Conservation (phyloP, 2,329 filamentous ascomycete genomes). For the Eutypella sp. region DNA sequence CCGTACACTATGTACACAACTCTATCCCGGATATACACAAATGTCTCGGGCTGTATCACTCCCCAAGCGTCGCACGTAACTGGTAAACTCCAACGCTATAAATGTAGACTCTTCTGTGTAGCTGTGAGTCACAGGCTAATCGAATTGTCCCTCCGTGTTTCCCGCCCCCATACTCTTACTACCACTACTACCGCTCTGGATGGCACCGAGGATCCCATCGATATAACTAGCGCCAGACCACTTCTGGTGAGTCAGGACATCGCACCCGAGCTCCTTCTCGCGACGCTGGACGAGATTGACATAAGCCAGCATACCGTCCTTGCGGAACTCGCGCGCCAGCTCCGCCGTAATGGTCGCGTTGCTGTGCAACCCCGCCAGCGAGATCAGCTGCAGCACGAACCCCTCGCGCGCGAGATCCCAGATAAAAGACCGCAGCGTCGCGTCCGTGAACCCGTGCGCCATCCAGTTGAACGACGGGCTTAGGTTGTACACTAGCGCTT, state of each 20-base stretch:
- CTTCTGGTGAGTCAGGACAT: constrained; percentile 93
- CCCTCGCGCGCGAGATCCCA: constrained; percentile 94
- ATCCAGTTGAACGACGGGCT: constrained; percentile 99
- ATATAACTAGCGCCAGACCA: constrained; percentile 69
- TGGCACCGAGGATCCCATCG: constrained; percentile 83
- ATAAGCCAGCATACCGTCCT: constrained; percentile 93
- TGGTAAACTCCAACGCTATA: neutral
- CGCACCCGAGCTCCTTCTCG: constrained; percentile 86
- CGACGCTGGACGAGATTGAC: constrained; percentile 86
- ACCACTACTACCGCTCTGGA: constrained; percentile 84
- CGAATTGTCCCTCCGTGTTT: constrained; percentile 74
- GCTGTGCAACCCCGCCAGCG: constrained; percentile 61
- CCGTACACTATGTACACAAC: no score
- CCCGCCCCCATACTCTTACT: constrained; percentile 94
- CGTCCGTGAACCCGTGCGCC: constrained; percentile 82
- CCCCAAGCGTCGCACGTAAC: no score
- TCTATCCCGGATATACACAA: no score
- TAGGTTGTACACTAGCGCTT: constrained; percentile 94
- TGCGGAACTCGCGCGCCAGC: constrained; percentile 76
- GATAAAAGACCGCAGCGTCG: constrained; percentile 81
- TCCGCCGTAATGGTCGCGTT: constrained; percentile 64
- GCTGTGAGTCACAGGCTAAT: constrained; percentile 7
- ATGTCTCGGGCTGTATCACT: no score
- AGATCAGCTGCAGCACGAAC: constrained; percentile 65
- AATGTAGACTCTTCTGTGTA: neutral